Evolutionary conservation across 768 basidiomycete species (phyloP), one percentile per base, ranked within the genome.

Genomic region (Chalciporus piperatus): DNA sequence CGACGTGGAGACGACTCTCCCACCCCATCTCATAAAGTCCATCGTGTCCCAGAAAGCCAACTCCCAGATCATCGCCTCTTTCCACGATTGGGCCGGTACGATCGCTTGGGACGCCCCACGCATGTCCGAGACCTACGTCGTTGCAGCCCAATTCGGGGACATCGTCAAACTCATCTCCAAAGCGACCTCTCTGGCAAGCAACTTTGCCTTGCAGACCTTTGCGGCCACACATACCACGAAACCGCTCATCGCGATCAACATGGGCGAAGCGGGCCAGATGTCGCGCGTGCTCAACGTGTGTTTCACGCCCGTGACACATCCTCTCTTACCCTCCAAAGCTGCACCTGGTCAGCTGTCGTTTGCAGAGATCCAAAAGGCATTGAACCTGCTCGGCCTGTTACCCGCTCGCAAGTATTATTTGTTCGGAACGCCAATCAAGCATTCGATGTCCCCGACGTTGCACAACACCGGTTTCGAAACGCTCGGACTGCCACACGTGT

Each of bases 271-370:
- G 43, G 97, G 97, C 12, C 95, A 98, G 68, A 77, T 98, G 63
- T 94, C 94, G 4, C 81, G 97, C 25, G 79, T 98, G 47, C 76
- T 97, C 52, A 96, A 96, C 70, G 70, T 76, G 6, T 87, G 86
- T 9, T 82, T 99, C 60, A 94, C 86, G 33, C 96, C 96, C 13
- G 83, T 98, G 40, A 91, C 94, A 0, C 97, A 98, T 67, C 85
- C 91, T 0, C 73, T 86, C 5, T 79, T 96, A n/a, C 92, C 93
- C 0, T 76, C 74, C 49, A 83, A 85, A 55, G 92, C 96, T 1
- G 97, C 95, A 0, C 95, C 96, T 2, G 97, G 97, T 7, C 96
- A 98, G 64, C 77, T 98, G 27, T 85, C 92, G 4, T 90, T 92
- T 69, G 82, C 78, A 9, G 81, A 98, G 68, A 90, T 98, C 47